A percentile compares a stretch with the other conserved stretches of the same genome.
These are phyloP conservation scores for Plasmodium vivax DNA, from an alignment of 169 alveolate species.

Conservation along the genomic window DNA sequence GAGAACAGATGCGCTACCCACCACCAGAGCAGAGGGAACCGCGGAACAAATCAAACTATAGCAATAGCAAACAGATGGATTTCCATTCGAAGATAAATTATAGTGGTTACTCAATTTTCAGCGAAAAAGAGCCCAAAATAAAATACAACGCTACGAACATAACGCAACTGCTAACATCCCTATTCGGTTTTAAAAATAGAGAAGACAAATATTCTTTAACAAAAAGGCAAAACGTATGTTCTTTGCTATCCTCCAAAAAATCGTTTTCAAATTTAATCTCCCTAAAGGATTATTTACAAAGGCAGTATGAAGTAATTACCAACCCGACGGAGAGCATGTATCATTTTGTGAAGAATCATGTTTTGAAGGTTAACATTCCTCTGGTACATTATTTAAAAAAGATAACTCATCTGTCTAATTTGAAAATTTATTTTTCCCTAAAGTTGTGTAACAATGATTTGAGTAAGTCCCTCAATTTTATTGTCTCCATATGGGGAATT, in stretches of 20 bases:
- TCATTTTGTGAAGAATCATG: constrained; percentile 47
- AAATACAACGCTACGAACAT: constrained; percentile 66
- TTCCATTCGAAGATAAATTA: constrained; percentile 37
- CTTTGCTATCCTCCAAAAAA: constrained; percentile 35
- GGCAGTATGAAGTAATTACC: constrained; percentile 58
- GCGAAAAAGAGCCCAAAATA: constrained; percentile 55
- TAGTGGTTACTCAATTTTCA: constrained; percentile 27
- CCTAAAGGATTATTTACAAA: constrained; percentile 60
- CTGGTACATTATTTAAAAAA: constrained; percentile 44
- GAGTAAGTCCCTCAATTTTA: constrained; percentile 30
- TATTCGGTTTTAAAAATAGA: constrained; percentile 66
- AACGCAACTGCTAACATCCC: constrained; percentile 57
- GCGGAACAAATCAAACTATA: background rate
- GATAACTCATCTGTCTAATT: constrained; percentile 40
- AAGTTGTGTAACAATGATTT: constrained; percentile 62
- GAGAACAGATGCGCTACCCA: background rate
- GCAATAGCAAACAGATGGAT: constrained; percentile 16
- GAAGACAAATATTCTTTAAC: constrained; percentile 62
- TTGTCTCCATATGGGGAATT: constrained; percentile 50
- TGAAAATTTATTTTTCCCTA: constrained; percentile 38
- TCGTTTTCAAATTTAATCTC: constrained; percentile 38
- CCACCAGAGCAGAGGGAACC: background rate
- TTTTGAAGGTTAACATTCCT: constrained; percentile 19
- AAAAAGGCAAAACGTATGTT: constrained; percentile 44
- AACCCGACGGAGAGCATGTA: constrained; percentile 47